A percentile compares a stretch with the other conserved stretches of the same genome.
phyloP scores from a whole-genome alignment of 176 grass and related monocot species.

The Oryza punctata region DNA sequence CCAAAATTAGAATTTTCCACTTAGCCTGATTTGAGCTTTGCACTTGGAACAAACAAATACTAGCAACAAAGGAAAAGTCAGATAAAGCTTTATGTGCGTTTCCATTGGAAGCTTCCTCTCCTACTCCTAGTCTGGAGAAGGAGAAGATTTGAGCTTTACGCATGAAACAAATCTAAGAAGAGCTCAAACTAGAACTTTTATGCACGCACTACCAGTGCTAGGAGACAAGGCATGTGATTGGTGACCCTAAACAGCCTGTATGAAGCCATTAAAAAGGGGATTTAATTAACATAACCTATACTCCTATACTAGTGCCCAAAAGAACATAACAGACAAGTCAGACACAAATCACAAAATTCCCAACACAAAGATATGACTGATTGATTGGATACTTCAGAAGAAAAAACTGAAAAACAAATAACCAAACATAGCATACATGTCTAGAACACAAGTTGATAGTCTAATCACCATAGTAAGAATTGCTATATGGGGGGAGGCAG shows the following conservation, averaged over 20 bases:
- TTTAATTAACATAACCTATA: neutral
- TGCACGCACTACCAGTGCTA: neutral
- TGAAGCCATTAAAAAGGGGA: neutral
- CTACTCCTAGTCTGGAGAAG: neutral
- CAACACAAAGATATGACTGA: neutral
- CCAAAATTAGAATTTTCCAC: conserved; percentile 8
- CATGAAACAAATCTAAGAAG: conserved; percentile 19
- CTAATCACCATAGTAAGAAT: neutral
- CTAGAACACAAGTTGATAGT: neutral
- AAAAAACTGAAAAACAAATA: neutral
- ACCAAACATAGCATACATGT: neutral
- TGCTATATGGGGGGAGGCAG: neutral
- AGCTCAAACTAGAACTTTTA: neutral
- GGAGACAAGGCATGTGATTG: conserved; percentile 1
- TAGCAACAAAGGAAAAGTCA: conserved; percentile 21
- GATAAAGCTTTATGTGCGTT: neutral
- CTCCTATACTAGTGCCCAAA: neutral
- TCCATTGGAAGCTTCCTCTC: neutral
- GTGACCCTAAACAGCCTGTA: neutral
- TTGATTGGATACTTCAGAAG: neutral
- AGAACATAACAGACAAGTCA: neutral
- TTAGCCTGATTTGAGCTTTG: neutral
- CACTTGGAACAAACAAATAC: neutral
- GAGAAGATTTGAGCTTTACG: neutral
- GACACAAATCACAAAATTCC: neutral